phyloP scores from a whole-genome alignment of 345 rosid species.

The Eucalyptus brandiana region DNA sequence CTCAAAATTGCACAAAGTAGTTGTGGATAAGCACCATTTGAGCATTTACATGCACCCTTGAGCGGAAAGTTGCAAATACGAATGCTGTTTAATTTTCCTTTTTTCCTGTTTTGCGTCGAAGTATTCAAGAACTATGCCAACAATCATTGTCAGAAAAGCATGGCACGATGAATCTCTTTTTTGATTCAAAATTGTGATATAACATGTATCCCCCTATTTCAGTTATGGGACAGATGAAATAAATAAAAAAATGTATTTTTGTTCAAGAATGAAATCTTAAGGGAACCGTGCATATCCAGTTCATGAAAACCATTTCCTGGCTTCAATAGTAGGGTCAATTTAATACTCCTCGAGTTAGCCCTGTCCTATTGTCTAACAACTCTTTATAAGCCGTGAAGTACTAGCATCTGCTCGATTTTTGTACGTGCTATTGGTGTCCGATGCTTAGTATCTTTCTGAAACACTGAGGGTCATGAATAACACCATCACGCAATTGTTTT shows the following conservation, averaged over 20 bases:
- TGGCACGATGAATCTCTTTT: constrained; percentile 38
- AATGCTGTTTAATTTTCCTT: background rate
- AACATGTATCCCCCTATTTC: fast-evolving
- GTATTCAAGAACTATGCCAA: constrained; percentile 51
- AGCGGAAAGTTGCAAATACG: background rate
- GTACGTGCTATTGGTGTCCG: background rate
- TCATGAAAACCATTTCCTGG: background rate
- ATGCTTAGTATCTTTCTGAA: background rate
- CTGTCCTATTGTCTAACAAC: background rate
- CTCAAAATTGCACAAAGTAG: background rate
- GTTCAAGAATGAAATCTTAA: too few relatives aligned
- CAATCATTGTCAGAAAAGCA: constrained; percentile 39
- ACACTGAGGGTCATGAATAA: background rate
- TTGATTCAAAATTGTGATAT: fast-evolving
- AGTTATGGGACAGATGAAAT: background rate
- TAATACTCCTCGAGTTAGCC: background rate
- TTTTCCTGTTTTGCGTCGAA: background rate
- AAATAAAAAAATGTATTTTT: too few relatives aligned
- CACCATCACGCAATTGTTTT: background rate
- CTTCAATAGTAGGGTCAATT: background rate
- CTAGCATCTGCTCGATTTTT: background rate
- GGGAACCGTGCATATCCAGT: too few relatives aligned
- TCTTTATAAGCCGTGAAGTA: background rate
- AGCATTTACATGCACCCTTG: background rate
- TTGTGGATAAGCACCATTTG: background rate